Percentiles rank a stretch among this genome's conserved stretches.
Conservation (phyloP, 495 filamentous ascomycete species). For the Trichoderma asperelloides region DNA sequence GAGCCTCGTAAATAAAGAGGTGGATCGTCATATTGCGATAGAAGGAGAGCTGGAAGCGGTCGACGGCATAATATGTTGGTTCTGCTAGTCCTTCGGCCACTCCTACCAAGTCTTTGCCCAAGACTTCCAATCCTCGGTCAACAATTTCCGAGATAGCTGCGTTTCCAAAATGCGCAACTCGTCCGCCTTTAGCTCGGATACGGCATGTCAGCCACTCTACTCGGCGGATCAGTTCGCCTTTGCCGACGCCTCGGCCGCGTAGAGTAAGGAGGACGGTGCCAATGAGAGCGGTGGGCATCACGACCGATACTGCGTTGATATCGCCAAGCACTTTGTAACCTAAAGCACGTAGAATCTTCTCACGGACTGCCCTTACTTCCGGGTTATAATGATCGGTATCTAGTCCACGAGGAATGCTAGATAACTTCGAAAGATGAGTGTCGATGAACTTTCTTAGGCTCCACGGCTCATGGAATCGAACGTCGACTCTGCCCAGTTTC, state of each 20-base stretch:
- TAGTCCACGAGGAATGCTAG: conserved; percentile 27
- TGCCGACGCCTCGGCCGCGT: conserved; percentile 84
- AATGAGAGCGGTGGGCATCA: conserved; percentile 94
- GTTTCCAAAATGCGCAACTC: conserved; percentile 87
- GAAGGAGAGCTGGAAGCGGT: conserved; percentile 93
- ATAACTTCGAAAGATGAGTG: conserved; percentile 52
- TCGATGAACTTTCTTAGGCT: conserved; percentile 71
- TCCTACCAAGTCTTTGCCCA: conserved; percentile 82
- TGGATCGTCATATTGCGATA: conserved; percentile 99
- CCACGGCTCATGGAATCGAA: conserved; percentile 94
- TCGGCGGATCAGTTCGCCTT: conserved; percentile 70
- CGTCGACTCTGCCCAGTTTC: conserved; percentile 83
- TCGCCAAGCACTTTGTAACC: conserved; percentile 88
- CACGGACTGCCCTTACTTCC: conserved; percentile 34
- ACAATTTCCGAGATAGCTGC: conserved; percentile 72
- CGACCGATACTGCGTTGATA: conserved; percentile 91
- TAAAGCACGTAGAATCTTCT: conserved; percentile 67
- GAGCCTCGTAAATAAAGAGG: conserved; percentile 84
- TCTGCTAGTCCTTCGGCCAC: conserved; percentile 69
- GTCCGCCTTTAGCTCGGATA: conserved; percentile 74
- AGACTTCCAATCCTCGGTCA: conserved; percentile 78
- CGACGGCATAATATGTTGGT: conserved; percentile 85
- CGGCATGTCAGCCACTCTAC: conserved; percentile 84
- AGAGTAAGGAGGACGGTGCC: conserved; percentile 90
- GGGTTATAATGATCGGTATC: conserved; percentile 33